A percentile compares a stretch with the other conserved stretches of the same genome.
These are phyloP conservation scores for Elymus sibiricus DNA, from an alignment of 176 grass and related monocot species.

Conservation along the genomic window DNA sequence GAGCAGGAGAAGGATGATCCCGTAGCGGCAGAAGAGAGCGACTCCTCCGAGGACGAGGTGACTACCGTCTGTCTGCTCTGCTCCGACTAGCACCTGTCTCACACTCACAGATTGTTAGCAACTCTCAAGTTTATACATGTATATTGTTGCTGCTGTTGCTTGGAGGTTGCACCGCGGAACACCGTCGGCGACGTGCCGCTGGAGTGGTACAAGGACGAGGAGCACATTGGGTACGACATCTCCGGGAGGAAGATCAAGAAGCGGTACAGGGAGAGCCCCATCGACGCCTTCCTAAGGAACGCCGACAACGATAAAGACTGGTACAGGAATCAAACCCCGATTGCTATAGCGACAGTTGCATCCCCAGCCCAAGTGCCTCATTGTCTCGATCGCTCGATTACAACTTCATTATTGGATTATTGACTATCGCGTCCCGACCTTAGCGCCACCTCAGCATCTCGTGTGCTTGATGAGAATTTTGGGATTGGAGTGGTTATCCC, in stretches of 20 bases:
- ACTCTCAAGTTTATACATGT: background rate
- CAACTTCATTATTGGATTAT: background rate
- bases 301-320: constrained; percentile 75
- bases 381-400: background rate
- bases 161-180: constrained; percentile 71
- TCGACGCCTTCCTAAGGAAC: constrained; percentile 64
- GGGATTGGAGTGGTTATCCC: background rate
- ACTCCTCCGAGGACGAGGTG: constrained; percentile 93
- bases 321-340: constrained; percentile 11
- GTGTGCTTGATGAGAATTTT: background rate
- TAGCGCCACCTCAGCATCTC: too few relatives aligned
- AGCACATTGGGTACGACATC: constrained; percentile 86
- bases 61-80: background rate
- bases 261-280: constrained; percentile 65
- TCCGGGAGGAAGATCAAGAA: constrained; percentile 80
- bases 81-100: background rate
- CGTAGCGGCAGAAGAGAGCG: constrained; percentile 61
- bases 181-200: constrained; percentile 78
- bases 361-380: background rate
- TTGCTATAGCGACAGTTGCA: background rate
- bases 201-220: constrained; percentile 86
- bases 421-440: too few relatives aligned
- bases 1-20: background rate
- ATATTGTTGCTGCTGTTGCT: background rate
- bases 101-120: too few relatives aligned